Evolutionary conservation across 805 yeast genomes (phyloP).

Genomic region (Candida methanosorbosa): DNA sequence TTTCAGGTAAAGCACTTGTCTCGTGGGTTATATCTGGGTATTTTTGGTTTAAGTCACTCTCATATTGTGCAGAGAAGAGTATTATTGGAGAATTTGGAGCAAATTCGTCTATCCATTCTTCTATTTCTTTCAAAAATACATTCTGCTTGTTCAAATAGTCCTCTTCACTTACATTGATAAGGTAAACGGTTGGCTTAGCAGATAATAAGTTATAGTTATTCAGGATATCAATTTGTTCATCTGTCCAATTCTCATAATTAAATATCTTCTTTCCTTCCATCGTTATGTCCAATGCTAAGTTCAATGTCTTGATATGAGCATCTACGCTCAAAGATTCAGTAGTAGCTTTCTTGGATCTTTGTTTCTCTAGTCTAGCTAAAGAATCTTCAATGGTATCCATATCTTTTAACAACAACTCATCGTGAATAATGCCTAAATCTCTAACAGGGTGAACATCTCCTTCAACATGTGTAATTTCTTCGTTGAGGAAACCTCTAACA

Average conservation of each 20-base stretch:
- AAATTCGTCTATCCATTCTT: constrained; percentile 82
- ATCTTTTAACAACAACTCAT: constrained; percentile 59
- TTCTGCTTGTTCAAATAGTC: constrained; percentile 86
- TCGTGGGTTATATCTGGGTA: constrained; percentile 71
- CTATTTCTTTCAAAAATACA: constrained; percentile 72
- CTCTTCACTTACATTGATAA: constrained; percentile 81
- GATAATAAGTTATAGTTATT: constrained; percentile 82
- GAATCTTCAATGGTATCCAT: constrained; percentile 68
- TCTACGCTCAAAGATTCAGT: constrained; percentile 54
- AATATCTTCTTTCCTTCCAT: constrained; percentile 85
- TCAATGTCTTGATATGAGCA: constrained; percentile 74
- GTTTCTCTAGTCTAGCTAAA: constrained; percentile 48
- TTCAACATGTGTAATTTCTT: constrained; percentile 60
- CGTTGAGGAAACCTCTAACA: constrained; percentile 55
- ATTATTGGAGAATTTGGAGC: constrained; percentile 61
- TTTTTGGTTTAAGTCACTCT: constrained; percentile 32
- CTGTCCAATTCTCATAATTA: constrained; percentile 71
- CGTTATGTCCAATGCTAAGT: constrained; percentile 64
- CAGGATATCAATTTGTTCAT: constrained; percentile 85
- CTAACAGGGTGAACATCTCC: constrained; percentile 55
- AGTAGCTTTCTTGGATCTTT: constrained; percentile 73
- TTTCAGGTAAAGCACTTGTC: constrained; percentile 74
- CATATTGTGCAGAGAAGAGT: constrained; percentile 25
- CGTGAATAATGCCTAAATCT: constrained; percentile 54
- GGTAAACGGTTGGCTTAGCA: constrained; percentile 91